Conservation (phyloP, 768 basidiomycete species). For the Tephrocybe sp. region DNA sequence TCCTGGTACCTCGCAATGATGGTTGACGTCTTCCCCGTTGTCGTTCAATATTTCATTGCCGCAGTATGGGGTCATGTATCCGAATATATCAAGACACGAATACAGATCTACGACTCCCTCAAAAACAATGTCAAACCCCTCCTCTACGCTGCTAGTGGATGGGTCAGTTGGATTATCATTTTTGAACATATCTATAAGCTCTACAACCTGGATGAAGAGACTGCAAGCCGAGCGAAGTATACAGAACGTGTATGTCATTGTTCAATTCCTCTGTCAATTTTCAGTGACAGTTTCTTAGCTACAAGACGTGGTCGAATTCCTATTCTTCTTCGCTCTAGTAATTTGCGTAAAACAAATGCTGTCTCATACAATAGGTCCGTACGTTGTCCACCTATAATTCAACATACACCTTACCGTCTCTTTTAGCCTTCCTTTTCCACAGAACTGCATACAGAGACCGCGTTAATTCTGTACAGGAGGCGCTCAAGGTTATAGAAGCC, state of each 20-base stretch:
- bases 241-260: constrained; percentile 45
- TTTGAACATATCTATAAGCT: constrained; percentile 65
- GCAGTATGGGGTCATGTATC: constrained; percentile 74
- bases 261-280: neutral
- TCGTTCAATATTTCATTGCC: constrained; percentile 51
- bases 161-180: constrained; percentile 75
- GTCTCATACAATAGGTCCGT: constrained; percentile 57
- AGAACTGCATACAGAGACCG: constrained; percentile 76
- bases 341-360: constrained; percentile 64
- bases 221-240: constrained; percentile 55
- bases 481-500: constrained; percentile 60
- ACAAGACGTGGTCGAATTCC: constrained; percentile 63
- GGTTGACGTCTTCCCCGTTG: constrained; percentile 62
- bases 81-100: constrained; percentile 58
- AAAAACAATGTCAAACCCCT: constrained; percentile 70
- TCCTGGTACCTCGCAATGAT: constrained; percentile 79
- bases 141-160: constrained; percentile 67
- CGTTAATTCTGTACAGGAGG: constrained; percentile 49
- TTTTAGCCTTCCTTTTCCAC: constrained; percentile 68
- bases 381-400: neutral
- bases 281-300: constrained; percentile 31
- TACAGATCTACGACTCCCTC: constrained; percentile 69
- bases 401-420: neutral
- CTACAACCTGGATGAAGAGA: constrained; percentile 38
- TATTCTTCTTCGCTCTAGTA: constrained; percentile 73